Evolutionary conservation across 257 asterid species (phyloP).

Genomic region (Solanum pimpinellifolium): DNA sequence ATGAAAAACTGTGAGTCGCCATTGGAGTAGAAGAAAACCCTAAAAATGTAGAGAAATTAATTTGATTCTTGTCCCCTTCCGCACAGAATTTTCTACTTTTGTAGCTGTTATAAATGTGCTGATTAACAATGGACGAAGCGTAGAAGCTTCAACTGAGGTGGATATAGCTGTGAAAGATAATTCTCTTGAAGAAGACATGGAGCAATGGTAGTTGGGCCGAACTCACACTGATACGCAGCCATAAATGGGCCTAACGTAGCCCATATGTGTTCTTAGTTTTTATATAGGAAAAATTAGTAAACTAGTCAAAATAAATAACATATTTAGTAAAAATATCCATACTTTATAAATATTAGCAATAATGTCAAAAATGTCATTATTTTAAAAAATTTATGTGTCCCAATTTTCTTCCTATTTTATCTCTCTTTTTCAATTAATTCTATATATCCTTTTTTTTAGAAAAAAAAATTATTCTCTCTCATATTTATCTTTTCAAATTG

Average conservation of each 20-base stretch:
- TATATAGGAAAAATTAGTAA: too few species aligned
- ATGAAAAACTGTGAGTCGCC: constrained; percentile 73
- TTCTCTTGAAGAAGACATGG: background rate
- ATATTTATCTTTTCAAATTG: too few species aligned
- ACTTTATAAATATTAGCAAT: too few species aligned
- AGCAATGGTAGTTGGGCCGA: background rate
- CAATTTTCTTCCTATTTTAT: too few species aligned
- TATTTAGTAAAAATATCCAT: too few species aligned
- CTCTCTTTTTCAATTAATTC: too few species aligned
- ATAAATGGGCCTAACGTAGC: background rate
- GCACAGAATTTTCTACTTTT: background rate
- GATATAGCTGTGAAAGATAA: background rate
- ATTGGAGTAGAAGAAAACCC: constrained; percentile 18
- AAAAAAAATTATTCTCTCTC: too few species aligned
- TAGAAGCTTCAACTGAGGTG: background rate
- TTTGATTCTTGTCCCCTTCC: background rate
- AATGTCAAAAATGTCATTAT: too few species aligned
- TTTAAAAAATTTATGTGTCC: too few species aligned
- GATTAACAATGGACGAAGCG: background rate
- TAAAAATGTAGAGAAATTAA: background rate
- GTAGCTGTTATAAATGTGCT: background rate
- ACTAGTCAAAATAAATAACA: too few species aligned
- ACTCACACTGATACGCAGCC: background rate
- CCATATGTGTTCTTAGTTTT: background rate
- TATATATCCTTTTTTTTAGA: too few species aligned